Base-by-base conservation (phyloP, 106 monocot species). In the Chionographis japonica region DNA sequence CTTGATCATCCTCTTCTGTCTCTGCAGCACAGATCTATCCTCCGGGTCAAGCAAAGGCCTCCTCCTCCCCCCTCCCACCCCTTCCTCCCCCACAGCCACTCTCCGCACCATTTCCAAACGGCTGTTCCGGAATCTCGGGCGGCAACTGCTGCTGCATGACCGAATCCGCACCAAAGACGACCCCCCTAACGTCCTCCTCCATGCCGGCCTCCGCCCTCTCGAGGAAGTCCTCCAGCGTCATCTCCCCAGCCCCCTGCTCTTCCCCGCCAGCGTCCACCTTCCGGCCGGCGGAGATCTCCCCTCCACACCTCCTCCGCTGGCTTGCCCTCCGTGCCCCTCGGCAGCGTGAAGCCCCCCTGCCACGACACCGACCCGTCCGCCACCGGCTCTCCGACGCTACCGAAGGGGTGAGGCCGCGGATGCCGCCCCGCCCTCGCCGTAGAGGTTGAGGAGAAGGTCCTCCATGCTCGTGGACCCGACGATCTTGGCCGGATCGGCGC, bases 1-100 rank as follows among this genome's bases (percentile, higher is more conserved):
- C 77, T 89, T 93, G 42, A 93, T 89, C 93, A 93, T 93, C 69
- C 93, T 78, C 81, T 83, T 93, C 83, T 93, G 89, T 74, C 86
- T 69, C 79, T 93, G 88, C 66, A 86, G 40, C 46, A 76, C 70
- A 8, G 76, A 78, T 43, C 74, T 73, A 58, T 89, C 86, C 59
- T 63, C 72, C 3, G 81, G 86, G 67, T 86, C 83, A 64, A 78
- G 18, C 20, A 67, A 18, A 40, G 52, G 43, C 73, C 74, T 61
- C 65, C 78, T 86, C 66, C 68, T 84, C 42, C 79, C n/a, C 73
- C 57, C 76, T 69, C 17, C 81, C 63, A 19, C 71, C 78, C 50
- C 63, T 55, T 16, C 58, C 72, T 16, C 53, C 69, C 1, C 60
- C 60, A 7, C 60, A n/a, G 16, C 63, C 55, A 54, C 65, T 56